Evolutionary conservation across 108 stramenopile genomes (phyloP).

Genomic region (Stephanodiscus minutulus): DNA sequence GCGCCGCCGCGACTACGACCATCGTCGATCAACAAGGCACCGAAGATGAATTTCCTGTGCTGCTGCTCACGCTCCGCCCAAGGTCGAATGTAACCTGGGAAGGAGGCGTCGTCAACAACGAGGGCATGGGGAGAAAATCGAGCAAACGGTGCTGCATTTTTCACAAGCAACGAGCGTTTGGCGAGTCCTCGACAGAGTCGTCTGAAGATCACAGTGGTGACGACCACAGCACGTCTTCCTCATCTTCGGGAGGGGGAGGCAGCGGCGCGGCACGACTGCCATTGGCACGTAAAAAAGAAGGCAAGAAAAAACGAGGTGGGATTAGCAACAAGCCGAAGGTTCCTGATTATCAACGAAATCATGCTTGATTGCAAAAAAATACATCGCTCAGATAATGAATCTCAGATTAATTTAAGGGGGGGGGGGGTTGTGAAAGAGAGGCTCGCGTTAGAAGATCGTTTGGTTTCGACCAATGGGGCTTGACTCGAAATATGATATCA

Average conservation of each 20-base stretch:
- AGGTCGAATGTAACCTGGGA: conserved; percentile 59
- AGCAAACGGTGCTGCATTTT: conserved; percentile 96
- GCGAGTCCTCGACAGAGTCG: conserved; percentile 87
- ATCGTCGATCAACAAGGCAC: conserved; percentile 33
- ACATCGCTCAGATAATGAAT: neutral
- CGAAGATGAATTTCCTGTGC: conserved; percentile 21
- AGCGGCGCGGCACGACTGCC: conserved; percentile 38
- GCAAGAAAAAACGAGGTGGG: conserved; percentile 48
- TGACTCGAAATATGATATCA: neutral
- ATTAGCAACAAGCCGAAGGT: conserved; percentile 58
- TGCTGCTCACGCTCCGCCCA: conserved; percentile 43
- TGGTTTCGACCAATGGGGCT: neutral
- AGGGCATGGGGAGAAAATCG: conserved; percentile 90
- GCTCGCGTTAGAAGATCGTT: neutral
- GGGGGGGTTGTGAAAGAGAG: neutral
- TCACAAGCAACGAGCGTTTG: conserved; percentile 91
- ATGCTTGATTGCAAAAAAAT: conserved; percentile 50
- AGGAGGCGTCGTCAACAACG: conserved; percentile 88
- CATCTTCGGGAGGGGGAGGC: conserved; percentile 41
- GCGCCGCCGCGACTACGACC: conserved; percentile 18
- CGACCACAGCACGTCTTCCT: conserved; percentile 34
- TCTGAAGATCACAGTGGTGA: conserved; percentile 60
- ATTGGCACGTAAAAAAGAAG: conserved; percentile 50
- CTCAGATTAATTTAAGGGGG: neutral
- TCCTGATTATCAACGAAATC: conserved; percentile 84